phyloP scores from a whole-genome alignment of 1,139 yeast genomes.

The Sugiyamaella xylanicola region DNA sequence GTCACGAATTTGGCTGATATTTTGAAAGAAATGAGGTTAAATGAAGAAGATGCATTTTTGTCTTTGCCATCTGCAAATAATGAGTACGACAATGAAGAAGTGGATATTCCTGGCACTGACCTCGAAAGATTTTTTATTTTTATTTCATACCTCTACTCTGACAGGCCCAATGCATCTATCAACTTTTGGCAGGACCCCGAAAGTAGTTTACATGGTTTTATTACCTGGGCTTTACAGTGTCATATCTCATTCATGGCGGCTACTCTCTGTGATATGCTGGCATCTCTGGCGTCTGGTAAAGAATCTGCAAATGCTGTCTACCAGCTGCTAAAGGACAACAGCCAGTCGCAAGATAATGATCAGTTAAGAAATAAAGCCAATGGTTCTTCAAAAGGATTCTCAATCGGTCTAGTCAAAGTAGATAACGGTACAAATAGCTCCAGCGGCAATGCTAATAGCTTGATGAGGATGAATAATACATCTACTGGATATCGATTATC shows the following conservation, averaged over 20 bases:
- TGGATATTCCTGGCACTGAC: conserved; percentile 65
- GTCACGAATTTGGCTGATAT: conserved; percentile 76
- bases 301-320: conserved; percentile 54
- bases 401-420: conserved; percentile 12
- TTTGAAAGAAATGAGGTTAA: conserved; percentile 75
- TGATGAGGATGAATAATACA: conserved; percentile 20
- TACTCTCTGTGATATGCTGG: conserved; percentile 74
- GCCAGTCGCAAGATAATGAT: neutral
- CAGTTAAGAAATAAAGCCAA: conserved; percentile 13
- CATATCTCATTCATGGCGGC: conserved; percentile 84
- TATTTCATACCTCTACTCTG: conserved; percentile 66
- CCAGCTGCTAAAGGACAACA: conserved; percentile 39
- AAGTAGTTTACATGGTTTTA: conserved; percentile 68
- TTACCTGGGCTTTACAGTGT: conserved; percentile 85
- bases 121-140: conserved; percentile 84
- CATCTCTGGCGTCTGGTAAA: conserved; percentile 69
- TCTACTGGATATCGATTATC: conserved; percentile 34
- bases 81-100: conserved; percentile 31
- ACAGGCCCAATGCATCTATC: conserved; percentile 59
- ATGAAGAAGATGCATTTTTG: conserved; percentile 79
- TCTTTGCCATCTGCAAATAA: conserved; percentile 45
- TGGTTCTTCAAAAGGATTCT: conserved; percentile 19
- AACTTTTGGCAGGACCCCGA: conserved; percentile 76
- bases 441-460: neutral
- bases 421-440: neutral